Percentiles rank a stretch among this genome's conserved stretches.
phyloP scores from a whole-genome alignment of 2,329 filamentous ascomycete species.

The Diplocarpon mali region DNA sequence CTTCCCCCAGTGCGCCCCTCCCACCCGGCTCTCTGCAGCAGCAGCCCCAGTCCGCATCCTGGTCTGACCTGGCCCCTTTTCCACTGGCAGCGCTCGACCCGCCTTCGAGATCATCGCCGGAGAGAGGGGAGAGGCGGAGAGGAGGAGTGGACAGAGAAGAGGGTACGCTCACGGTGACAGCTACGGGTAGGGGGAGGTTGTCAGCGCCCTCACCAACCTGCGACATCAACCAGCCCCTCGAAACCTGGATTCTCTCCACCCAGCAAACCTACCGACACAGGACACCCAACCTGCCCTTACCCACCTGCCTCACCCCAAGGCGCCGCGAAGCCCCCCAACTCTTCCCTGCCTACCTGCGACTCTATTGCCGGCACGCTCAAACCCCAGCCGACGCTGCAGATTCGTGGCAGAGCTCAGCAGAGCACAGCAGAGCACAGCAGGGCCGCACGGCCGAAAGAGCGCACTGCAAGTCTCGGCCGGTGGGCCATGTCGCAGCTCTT shows the following conservation, averaged over 20 bases:
- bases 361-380: slow-evolving; percentile 5
- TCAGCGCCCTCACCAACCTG: slow-evolving; percentile 17
- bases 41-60: not conserved
- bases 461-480: slow-evolving; percentile 14
- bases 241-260: slow-evolving; percentile 22
- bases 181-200: not conserved
- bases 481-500: slow-evolving; percentile 26
- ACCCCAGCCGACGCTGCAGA: slow-evolving; percentile 1
- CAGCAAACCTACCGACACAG: slow-evolving; percentile 19
- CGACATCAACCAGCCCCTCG: slow-evolving; percentile 24
- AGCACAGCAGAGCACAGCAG: too few relatives aligned
- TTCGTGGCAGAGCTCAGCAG: not conserved
- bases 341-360: not conserved
- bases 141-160: too few relatives aligned
- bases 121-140: not conserved
- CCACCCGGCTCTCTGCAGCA: too few relatives aligned
- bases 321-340: slow-evolving; percentile 5
- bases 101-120: slow-evolving; percentile 20
- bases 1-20: too few relatives aligned
- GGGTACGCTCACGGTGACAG: too few relatives aligned
- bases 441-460: not conserved
- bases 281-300: too few relatives aligned
- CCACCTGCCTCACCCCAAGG: slow-evolving; percentile 9
- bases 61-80: slow-evolving; percentile 1
- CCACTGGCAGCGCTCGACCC: slow-evolving; percentile 14